These are phyloP conservation scores for Petunia hybrid DNA, from an alignment of 305 asterid genomes.

Conservation along the genomic window DNA sequence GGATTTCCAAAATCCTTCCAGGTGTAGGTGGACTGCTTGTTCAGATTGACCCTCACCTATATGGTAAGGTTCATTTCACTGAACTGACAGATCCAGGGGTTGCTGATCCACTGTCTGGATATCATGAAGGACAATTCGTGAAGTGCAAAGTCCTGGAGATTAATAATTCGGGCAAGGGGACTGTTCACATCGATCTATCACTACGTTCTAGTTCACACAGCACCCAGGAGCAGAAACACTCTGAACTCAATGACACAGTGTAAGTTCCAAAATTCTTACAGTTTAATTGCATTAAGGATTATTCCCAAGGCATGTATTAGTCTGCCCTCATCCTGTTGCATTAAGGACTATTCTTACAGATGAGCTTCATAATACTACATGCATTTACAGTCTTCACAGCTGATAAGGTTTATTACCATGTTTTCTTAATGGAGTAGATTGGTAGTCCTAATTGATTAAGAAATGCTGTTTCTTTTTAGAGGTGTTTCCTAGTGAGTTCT, in stretches of 20 bases:
- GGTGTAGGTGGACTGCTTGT: conserved; percentile 88
- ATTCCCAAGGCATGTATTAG: background rate
- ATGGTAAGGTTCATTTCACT: conserved; percentile 93
- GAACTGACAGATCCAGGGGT: conserved; percentile 73
- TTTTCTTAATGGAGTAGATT: background rate
- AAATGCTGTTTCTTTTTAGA: background rate
- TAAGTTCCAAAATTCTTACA: conserved; percentile 50
- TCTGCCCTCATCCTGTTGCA: background rate
- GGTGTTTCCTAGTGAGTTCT: background rate
- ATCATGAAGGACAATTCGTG: conserved; percentile 80
- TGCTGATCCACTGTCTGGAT: conserved; percentile 76
- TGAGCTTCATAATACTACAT: conserved; percentile 16
- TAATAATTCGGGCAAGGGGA: conserved; percentile 54
- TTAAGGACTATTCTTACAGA: conserved; percentile 5
- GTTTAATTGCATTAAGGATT: conserved; percentile 16
- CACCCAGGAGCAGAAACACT: conserved; percentile 39
- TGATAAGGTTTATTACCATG: conserved; percentile 7
- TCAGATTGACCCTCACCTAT: conserved; percentile 71
- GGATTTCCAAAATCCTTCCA: conserved; percentile 83
- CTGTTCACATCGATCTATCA: conserved; percentile 79
- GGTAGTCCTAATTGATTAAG: background rate
- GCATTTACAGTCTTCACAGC: background rate
- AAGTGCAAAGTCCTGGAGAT: conserved; percentile 83
- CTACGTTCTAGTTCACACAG: conserved; percentile 53
- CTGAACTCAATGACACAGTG: conserved; percentile 46